These are phyloP conservation scores for Colletotrichum sp. DNA, from an alignment of 2,329 filamentous ascomycete species.

Conservation along the genomic window DNA sequence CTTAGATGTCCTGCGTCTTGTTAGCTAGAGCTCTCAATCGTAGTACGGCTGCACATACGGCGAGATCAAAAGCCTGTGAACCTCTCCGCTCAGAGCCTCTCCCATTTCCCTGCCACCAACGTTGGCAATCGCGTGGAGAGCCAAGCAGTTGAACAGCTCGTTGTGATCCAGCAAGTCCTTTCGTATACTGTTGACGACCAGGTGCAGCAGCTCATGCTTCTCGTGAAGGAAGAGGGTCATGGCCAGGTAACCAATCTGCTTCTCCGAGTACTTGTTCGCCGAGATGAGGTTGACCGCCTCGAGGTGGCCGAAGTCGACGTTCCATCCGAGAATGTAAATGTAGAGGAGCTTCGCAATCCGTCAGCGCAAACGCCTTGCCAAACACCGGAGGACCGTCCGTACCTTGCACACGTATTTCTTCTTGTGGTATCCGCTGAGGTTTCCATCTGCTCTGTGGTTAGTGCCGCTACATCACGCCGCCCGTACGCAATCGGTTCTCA, in stretches of 20 bases:
- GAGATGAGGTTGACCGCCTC: conserved; percentile 98
- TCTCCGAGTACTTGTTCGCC: conserved; percentile 96
- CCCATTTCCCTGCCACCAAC: conserved; percentile 97
- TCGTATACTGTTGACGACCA: conserved; percentile 98
- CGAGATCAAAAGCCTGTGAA: conserved; percentile 91
- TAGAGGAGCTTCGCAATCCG: conserved; percentile 74
- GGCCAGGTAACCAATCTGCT: conserved; percentile 97
- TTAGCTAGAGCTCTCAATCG: not conserved
- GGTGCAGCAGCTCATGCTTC: conserved; percentile 91
- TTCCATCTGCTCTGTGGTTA: conserved; percentile 67
- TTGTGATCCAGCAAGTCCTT: conserved; percentile 96
- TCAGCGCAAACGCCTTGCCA: conserved; percentile 25
- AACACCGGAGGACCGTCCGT: conserved; percentile 23
- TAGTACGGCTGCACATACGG: conserved; percentile 65
- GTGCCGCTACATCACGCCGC: conserved; percentile 12
- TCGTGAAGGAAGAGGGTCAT: conserved; percentile 98
- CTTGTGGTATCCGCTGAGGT: conserved; percentile 94
- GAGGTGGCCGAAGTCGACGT: conserved; percentile 98
- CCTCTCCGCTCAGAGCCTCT: conserved; percentile 88
- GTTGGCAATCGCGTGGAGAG: conserved; percentile 96
- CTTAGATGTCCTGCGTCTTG: conserved; percentile 68
- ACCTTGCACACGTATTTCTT: conserved; percentile 99
- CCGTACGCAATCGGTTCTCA: conserved; percentile 33
- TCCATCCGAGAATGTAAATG: conserved; percentile 98
- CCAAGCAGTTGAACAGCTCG: conserved; percentile 96